A percentile compares a stretch with the other conserved stretches of the same genome.
Conservation (phyloP, 257 asterid species). For the Salvia splendens region DNA sequence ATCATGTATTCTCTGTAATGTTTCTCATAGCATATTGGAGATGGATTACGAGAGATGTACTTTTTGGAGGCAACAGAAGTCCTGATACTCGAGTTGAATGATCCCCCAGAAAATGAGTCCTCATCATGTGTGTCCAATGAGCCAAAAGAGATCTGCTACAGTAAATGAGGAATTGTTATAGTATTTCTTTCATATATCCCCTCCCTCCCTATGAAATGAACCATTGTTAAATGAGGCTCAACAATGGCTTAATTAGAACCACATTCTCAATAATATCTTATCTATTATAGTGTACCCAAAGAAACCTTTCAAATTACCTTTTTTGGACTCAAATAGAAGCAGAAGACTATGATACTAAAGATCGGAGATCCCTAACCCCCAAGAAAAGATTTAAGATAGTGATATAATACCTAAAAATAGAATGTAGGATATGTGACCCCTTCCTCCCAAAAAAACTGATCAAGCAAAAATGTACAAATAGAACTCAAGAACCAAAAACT, state of each 20-base stretch:
- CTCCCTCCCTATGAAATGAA: slow-evolving; percentile 2
- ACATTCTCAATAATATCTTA: slow-evolving; percentile 1
- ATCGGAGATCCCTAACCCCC: slow-evolving; percentile 11
- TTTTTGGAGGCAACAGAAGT: slow-evolving; percentile 46
- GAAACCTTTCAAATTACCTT: slow-evolving; percentile 8
- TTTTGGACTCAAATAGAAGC: slow-evolving; percentile 15
- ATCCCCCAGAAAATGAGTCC: slow-evolving; percentile 40
- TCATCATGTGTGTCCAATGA: slow-evolving; percentile 50
- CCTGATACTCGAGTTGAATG: slow-evolving; percentile 36
- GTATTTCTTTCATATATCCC: slow-evolving; percentile 19
- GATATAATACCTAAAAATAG: slow-evolving; percentile 1
- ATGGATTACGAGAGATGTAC: slow-evolving; percentile 57
- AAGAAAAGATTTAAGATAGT: neutral
- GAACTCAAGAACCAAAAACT: neutral
- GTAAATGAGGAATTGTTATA: slow-evolving; percentile 29
- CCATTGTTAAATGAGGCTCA: neutral
- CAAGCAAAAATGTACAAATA: neutral
- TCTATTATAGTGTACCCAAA: slow-evolving; percentile 7
- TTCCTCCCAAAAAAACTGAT: neutral
- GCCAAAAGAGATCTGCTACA: slow-evolving; percentile 59
- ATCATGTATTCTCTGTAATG: slow-evolving; percentile 84
- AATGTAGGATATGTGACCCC: slow-evolving; percentile 17
- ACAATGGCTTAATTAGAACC: no score
- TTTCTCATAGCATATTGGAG: slow-evolving; percentile 88
- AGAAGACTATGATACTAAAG: slow-evolving; percentile 13